Conservation (phyloP, 257 asterid species). For the Solanum etuberosum region DNA sequence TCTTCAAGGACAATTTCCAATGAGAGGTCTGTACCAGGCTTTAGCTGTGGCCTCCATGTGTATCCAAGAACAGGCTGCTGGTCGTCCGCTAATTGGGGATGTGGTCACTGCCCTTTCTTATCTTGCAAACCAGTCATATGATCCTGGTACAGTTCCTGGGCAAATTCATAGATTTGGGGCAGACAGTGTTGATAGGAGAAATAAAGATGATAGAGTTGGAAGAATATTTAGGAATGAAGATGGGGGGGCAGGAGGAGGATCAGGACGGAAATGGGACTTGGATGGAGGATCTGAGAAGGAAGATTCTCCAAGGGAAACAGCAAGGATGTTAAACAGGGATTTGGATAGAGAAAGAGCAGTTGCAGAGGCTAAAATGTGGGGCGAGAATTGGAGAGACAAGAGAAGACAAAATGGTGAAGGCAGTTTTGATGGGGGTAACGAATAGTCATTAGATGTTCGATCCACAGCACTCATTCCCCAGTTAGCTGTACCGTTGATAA, state of each 20-base stretch:
- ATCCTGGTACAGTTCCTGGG: slow-evolving; percentile 27
- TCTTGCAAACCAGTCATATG: slow-evolving; percentile 77
- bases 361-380: slow-evolving; percentile 99
- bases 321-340: slow-evolving; percentile 54
- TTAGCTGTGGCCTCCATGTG: slow-evolving; percentile 97
- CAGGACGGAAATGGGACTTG: slow-evolving; percentile 64
- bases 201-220: slow-evolving; percentile 45
- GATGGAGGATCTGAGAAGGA: slow-evolving; percentile 82
- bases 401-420: slow-evolving; percentile 60
- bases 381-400: slow-evolving; percentile 86
- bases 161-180: neutral
- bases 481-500: neutral
- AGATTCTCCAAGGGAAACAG: slow-evolving; percentile 71
- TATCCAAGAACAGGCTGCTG: slow-evolving; percentile 94
- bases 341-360: slow-evolving; percentile 88
- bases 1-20: slow-evolving; percentile 77
- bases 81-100: slow-evolving; percentile 88
- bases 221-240: slow-evolving; percentile 58
- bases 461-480: neutral
- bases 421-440: slow-evolving; percentile 49
- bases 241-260: slow-evolving; percentile 35
- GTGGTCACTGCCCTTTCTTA: slow-evolving; percentile 95
- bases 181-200: slow-evolving; percentile 37
- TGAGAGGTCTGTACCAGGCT: slow-evolving; percentile 93
- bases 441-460: slow-evolving; percentile 15